Conservation (phyloP, 805 yeast species). For the Suhomyces kilbournensis region DNA sequence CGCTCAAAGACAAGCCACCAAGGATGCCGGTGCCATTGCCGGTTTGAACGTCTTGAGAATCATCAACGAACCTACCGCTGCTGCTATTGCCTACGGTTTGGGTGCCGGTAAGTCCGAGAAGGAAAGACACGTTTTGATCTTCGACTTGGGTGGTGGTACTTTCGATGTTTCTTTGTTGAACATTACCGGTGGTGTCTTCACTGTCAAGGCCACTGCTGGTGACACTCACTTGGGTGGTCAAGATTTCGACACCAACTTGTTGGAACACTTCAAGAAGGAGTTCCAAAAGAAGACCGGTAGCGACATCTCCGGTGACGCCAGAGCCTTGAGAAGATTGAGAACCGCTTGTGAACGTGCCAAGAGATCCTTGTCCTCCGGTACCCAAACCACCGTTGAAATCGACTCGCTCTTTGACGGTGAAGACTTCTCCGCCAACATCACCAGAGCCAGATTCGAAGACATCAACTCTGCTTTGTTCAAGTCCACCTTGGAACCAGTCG, state of each 20-base stretch:
- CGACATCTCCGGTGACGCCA: slow-evolving; percentile 46
- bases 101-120: slow-evolving; percentile 58
- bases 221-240: slow-evolving; percentile 54
- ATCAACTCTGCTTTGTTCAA: slow-evolving; percentile 49
- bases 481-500: slow-evolving; percentile 50
- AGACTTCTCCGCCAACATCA: slow-evolving; percentile 48
- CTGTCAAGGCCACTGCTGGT: slow-evolving; percentile 85
- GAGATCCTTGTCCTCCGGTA: slow-evolving; percentile 49
- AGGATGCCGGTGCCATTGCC: slow-evolving; percentile 51
- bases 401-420: slow-evolving; percentile 50
- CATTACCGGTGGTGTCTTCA: slow-evolving; percentile 94
- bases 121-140: slow-evolving; percentile 73
- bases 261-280: slow-evolving; percentile 45
- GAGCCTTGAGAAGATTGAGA: slow-evolving; percentile 52
- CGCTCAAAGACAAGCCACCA: slow-evolving; percentile 51
- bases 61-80: slow-evolving; percentile 72
- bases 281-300: slow-evolving; percentile 47
- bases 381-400: slow-evolving; percentile 49
- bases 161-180: slow-evolving; percentile 91
- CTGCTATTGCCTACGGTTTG: slow-evolving; percentile 95
- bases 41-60: slow-evolving; percentile 49
- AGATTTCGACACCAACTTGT: slow-evolving; percentile 51
- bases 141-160: slow-evolving; percentile 98
- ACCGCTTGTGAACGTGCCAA: slow-evolving; percentile 53
- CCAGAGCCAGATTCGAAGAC: slow-evolving; percentile 52